These are phyloP conservation scores for Ganoderma sinense DNA, from an alignment of 1,284 basidiomycete genomes.

Conservation along the genomic window DNA sequence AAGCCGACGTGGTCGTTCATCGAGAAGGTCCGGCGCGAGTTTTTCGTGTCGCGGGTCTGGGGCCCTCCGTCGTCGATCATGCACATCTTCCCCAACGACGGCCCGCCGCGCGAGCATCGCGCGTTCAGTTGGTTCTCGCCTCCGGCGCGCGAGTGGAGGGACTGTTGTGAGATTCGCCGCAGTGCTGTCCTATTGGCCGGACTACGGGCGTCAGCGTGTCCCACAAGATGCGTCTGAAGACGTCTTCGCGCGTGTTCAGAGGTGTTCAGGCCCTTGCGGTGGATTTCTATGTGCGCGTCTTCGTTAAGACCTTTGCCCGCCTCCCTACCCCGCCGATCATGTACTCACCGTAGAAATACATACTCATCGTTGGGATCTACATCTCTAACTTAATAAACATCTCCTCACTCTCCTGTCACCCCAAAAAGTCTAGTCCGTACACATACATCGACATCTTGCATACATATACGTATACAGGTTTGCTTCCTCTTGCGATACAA, in stretches of 20 bases:
- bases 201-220: not conserved
- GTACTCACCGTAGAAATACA: not conserved
- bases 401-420: not conserved
- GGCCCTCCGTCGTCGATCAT: constrained; percentile 1
- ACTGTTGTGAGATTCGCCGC: not conserved
- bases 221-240: not conserved
- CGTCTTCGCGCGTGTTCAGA: not conserved
- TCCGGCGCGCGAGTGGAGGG: not conserved
- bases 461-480: not conserved
- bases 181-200: constrained; percentile 7
- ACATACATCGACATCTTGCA: not conserved
- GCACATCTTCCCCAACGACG: not conserved
- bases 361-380: too few species aligned
- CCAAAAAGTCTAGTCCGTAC: not conserved
- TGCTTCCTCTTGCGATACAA: not conserved
- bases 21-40: not conserved
- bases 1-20: not conserved
- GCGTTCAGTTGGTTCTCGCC: not conserved
- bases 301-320: not conserved
- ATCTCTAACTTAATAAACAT: too few species aligned
- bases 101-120: not conserved
- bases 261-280: not conserved
- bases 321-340: not conserved
- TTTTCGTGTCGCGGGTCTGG: constrained; percentile 7
- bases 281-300: not conserved